Evolutionary conservation across 1,284 basidiomycete genomes (phyloP).

Genomic region (Ceratorhiza oryzae-sativae): DNA sequence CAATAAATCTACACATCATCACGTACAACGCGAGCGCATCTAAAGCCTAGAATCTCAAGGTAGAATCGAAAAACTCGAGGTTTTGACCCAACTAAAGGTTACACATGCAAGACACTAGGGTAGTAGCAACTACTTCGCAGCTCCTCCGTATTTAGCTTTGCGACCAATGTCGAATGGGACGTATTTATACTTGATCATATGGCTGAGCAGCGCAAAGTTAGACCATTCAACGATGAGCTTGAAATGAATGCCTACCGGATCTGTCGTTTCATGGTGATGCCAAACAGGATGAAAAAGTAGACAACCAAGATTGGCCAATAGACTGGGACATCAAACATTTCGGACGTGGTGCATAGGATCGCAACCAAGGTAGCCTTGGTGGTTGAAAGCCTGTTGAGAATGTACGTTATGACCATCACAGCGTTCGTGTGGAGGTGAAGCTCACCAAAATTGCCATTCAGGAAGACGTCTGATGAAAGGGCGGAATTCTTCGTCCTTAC

Average conservation of each 20-base stretch:
- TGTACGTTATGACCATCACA: neutral
- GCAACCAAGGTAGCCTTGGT: conserved; percentile 89
- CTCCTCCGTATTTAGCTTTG: conserved; percentile 74
- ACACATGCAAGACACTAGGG: neutral
- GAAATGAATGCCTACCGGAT: conserved; percentile 75
- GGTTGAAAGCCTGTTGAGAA: conserved; percentile 77
- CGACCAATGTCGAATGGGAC: conserved; percentile 91
- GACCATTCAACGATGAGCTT: neutral
- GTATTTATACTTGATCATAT: conserved; percentile 99
- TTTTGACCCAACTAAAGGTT: neutral
- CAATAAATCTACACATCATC: conserved; percentile 9
- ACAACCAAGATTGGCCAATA: conserved; percentile 98
- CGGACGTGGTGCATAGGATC: conserved; percentile 78
- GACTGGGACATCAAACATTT: conserved; percentile 91
- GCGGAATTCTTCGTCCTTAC: conserved; percentile 87
- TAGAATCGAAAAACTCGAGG: neutral
- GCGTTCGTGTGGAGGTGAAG: conserved; percentile 34
- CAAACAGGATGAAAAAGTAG: conserved; percentile 89
- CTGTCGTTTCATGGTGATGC: conserved; percentile 90
- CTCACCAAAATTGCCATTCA: conserved; percentile 95
- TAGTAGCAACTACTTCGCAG: conserved; percentile 29
- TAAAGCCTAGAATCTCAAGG: neutral
- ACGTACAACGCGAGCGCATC: conserved; percentile 1
- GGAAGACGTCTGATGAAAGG: conserved; percentile 96
- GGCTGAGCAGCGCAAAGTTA: conserved; percentile 59